phyloP scores from a whole-genome alignment of 495 filamentous ascomycete species.

The Tuber melanosporum region DNA sequence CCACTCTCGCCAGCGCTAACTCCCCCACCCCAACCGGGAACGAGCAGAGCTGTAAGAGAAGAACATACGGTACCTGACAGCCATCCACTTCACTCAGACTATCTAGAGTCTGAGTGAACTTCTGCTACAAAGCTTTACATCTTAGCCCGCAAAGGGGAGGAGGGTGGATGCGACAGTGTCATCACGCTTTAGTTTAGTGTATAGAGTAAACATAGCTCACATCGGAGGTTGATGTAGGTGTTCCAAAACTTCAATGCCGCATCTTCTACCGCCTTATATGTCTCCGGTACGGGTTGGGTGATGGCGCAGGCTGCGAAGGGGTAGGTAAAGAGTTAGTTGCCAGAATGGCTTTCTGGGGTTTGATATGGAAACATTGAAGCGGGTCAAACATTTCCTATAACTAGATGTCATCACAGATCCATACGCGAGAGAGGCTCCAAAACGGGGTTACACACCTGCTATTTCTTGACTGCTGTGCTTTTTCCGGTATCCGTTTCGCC shows the following conservation, averaged over 20 bases:
- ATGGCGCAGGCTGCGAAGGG: neutral
- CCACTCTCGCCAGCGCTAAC: no score
- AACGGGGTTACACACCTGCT: conserved; percentile 47
- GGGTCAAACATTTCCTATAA: conserved; percentile 64
- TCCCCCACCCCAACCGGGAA: no score
- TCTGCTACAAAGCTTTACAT: conserved; percentile 58
- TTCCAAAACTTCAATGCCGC: conserved; percentile 86
- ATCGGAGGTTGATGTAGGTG: conserved; percentile 65
- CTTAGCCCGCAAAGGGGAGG: conserved; percentile 61
- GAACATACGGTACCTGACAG: no score
- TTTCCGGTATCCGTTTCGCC: conserved; percentile 74
- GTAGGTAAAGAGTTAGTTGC: conserved; percentile 65
- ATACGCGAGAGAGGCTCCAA: neutral
- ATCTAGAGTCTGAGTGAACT: neutral
- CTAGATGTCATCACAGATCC: conserved; percentile 2
- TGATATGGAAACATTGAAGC: conserved; percentile 78
- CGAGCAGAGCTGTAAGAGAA: no score
- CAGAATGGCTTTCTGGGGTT: conserved; percentile 79
- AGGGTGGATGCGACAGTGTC: conserved; percentile 41
- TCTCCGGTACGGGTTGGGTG: conserved; percentile 12
- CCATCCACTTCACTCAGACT: no score
- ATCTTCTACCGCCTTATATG: conserved; percentile 70
- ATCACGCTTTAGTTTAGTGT: conserved; percentile 47
- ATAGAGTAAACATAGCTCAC: conserved; percentile 48
- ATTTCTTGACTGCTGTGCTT: conserved; percentile 72